phyloP scores from a whole-genome alignment of 1,284 basidiomycete genomes.

The Papiliotrema terrestris region DNA sequence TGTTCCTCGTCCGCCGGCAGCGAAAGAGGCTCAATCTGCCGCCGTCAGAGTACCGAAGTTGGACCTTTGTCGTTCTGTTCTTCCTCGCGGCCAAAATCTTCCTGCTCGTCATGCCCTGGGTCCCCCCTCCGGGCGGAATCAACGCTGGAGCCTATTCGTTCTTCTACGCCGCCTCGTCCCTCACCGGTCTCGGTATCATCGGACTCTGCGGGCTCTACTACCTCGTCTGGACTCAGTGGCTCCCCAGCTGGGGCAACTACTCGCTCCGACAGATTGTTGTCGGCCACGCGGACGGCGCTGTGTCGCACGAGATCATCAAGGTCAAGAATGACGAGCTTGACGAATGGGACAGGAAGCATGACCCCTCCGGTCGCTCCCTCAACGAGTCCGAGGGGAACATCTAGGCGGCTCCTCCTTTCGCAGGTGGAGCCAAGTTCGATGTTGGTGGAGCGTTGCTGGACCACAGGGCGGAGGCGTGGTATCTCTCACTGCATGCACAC shows the following conservation, averaged over 20 bases:
- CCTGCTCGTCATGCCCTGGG: slow-evolving; percentile 54
- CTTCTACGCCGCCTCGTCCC: slow-evolving; percentile 45
- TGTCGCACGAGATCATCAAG: slow-evolving; percentile 17
- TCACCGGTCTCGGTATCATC: slow-evolving; percentile 36
- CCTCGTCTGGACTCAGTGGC: slow-evolving; percentile 40
- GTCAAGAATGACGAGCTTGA: slow-evolving; percentile 16
- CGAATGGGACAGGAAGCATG: slow-evolving; percentile 21
- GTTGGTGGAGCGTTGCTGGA: too few species aligned
- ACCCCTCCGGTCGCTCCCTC: not conserved
- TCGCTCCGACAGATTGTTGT: slow-evolving; percentile 40
- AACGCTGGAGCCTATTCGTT: slow-evolving; percentile 39
- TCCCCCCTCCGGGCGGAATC: slow-evolving; percentile 41
- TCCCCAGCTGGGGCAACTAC: slow-evolving; percentile 44
- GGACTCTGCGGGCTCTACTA: slow-evolving; percentile 45
- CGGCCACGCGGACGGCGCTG: slow-evolving; percentile 34
- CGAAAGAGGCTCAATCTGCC: slow-evolving; percentile 46
- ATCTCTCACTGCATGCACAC: too few species aligned
- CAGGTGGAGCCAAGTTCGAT: too few species aligned
- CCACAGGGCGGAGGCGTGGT: too few species aligned
- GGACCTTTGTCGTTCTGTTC: slow-evolving; percentile 49
- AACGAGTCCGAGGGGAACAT: too few species aligned
- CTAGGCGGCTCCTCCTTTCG: too few species aligned
- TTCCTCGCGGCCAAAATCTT: slow-evolving; percentile 50
- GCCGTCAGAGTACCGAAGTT: slow-evolving; percentile 48
- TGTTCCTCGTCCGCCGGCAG: slow-evolving; percentile 52